Evolutionary conservation across 768 basidiomycete species (phyloP).

Genomic region (Sporobolomyces phaffii): DNA sequence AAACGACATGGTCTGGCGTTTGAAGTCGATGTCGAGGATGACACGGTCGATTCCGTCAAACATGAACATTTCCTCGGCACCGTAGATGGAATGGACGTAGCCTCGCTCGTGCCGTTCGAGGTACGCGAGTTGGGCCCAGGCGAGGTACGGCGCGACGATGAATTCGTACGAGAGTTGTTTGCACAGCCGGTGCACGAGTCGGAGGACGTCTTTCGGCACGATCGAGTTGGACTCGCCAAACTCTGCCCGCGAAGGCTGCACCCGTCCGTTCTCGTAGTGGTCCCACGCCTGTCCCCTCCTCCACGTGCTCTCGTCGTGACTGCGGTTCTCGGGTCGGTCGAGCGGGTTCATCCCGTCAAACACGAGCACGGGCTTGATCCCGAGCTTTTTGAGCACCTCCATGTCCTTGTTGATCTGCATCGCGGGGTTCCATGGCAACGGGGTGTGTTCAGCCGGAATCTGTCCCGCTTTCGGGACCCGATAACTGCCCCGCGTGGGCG

Average conservation of each 20-base stretch:
- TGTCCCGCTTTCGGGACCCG: too few species aligned
- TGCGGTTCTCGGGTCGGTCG: slow-evolving; percentile 47
- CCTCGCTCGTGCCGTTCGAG: slow-evolving; percentile 85
- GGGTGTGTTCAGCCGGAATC: too few species aligned
- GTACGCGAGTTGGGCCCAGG: slow-evolving; percentile 95
- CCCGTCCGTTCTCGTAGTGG: slow-evolving; percentile 85
- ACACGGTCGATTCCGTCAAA: slow-evolving; percentile 81
- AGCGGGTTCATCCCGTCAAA: slow-evolving; percentile 80
- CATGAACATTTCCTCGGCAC: slow-evolving; percentile 79
- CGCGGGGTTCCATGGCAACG: too few species aligned
- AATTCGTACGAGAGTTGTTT: slow-evolving; percentile 93
- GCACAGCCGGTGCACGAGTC: slow-evolving; percentile 84
- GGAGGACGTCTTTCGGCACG: slow-evolving; percentile 84
- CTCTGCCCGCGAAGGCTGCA: slow-evolving; percentile 76
- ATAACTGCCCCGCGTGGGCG: not conserved
- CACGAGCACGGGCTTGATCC: slow-evolving; percentile 97
- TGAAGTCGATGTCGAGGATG: slow-evolving; percentile 79
- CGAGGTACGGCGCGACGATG: slow-evolving; percentile 87
- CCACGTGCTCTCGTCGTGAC: slow-evolving; percentile 28
- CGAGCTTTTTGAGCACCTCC: slow-evolving; percentile 77
- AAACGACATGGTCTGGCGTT: slow-evolving; percentile 65
- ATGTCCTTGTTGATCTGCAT: slow-evolving; percentile 91
- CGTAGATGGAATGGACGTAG: slow-evolving; percentile 91
- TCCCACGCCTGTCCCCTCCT: slow-evolving; percentile 72
- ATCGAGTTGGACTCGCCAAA: slow-evolving; percentile 55